phyloP scores from a whole-genome alignment of 2,329 filamentous ascomycete genomes.

The Madurella mycetomatis region DNA sequence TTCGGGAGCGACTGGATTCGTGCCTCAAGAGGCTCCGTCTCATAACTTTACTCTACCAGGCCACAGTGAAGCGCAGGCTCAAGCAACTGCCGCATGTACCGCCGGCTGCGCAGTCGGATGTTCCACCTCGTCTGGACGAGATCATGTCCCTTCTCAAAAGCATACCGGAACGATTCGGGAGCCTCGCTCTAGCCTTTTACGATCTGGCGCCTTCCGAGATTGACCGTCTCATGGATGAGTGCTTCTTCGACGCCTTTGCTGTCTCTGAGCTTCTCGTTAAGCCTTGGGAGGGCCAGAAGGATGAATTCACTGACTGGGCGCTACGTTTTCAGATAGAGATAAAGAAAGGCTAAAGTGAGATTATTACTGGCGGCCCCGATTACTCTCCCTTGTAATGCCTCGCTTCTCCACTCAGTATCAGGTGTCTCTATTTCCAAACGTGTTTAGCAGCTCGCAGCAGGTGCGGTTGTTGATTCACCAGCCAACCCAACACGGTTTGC shows the following conservation, averaged over 20 bases:
- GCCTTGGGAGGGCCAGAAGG: constrained; percentile 60
- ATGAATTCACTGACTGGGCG: constrained; percentile 79
- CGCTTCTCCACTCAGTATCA: no score
- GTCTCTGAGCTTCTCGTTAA: constrained; percentile 52
- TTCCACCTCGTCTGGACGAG: constrained; percentile 48
- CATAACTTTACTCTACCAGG: constrained; percentile 63
- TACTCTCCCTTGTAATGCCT: background rate
- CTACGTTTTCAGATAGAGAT: constrained; percentile 52
- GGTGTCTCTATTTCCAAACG: no score
- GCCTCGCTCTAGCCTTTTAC: constrained; percentile 70
- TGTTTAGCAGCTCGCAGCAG: no score
- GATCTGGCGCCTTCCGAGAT: constrained; percentile 57
- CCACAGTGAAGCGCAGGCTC: constrained; percentile 64
- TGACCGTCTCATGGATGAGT: constrained; percentile 53
- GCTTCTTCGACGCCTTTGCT: constrained; percentile 55
- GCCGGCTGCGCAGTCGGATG: constrained; percentile 21
- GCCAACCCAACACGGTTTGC: no score
- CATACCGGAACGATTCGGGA: constrained; percentile 65
- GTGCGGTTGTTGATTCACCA: no score
- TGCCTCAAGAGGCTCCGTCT: constrained; percentile 63
- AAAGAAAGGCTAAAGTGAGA: constrained; percentile 35
- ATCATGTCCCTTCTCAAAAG: constrained; percentile 52
- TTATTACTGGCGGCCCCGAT: background rate
- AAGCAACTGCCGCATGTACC: constrained; percentile 45
- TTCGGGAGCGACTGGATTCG: constrained; percentile 61